Base-by-base conservation (phyloP, 768 basidiomycete genomes). In the Sistotremastrum suecicum region DNA sequence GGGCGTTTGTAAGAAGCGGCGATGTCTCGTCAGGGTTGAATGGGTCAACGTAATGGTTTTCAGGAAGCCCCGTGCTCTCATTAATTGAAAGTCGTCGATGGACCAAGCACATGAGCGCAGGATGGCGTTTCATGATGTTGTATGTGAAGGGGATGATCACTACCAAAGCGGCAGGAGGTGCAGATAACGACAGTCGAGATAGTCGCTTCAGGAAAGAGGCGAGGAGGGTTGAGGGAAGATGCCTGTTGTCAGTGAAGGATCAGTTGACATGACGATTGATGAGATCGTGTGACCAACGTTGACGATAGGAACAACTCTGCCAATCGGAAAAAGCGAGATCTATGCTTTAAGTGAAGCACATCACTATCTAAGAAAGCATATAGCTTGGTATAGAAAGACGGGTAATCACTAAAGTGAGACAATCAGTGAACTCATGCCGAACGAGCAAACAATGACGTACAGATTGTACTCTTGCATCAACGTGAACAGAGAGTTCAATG, bases 121-220 rank as follows among this genome's bases (percentile, higher is more conserved):
- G 91, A 60, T 98, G 94, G 6, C 75, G 69, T 60, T 95, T 95
- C 54, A 99, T 74, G 43, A 91, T 68, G 57, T 98, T 98, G 66
- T 98, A 98, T 5, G 82, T 79, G 64, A 98, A 87, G 2, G 95
- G 91, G 38, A 99, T 76, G 54, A 87, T 67, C 70, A 91, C 83
- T 47, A 99, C 71, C 32, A 95, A 79, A 0, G 85, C 92, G 9
- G 91, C 79, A 5, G 95, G 92, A 0, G 92, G 86, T 0, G 92
- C 89, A 32, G 68, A 66, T 7, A 98, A 70, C 5, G 89, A 82
- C 2, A 98, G 70, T 8, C 86, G 76, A 2, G 90, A 76, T 32
- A 99, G 72, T 4, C 88, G 80, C 61, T 98, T 98, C 56, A 95
- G 69, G 61, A 98, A 98, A 0, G 94, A 90, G 5, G 94, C 94